Base-by-base conservation (phyloP, 2,329 filamentous ascomycete species). In the Metarhizium robertsii region DNA sequence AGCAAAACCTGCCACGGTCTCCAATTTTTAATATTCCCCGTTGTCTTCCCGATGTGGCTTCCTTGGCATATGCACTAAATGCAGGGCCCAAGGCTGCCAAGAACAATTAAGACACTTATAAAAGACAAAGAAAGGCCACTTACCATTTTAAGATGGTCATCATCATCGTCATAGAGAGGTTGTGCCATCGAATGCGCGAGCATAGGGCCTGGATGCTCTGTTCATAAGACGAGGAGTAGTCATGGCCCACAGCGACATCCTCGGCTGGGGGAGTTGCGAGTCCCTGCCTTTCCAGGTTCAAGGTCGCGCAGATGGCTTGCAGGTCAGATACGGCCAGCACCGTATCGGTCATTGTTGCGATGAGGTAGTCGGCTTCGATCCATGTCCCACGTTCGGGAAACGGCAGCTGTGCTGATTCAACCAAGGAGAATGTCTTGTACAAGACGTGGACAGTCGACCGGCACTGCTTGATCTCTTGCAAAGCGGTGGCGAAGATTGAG, bases 101-200 rank as follows among this genome's bases (percentile, higher is more conserved):
- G 38, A 46, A 29, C 38, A 38, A 34, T n/a, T 49, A 20, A 16
- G 45, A 48, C 45, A 40, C 16, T 10, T 25, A 29, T 40, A 32
- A 49, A 29, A 43, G 18, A 25, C 20, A 20, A 25, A 16, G 48
- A 42, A 49, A 54, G 32, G 50, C 25, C 50, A 59, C 65, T 61
- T 61, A 71, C 69, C 70, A 72, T 60, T 72, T 71, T 20, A 72
- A 60, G 46, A 72, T 68, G 4, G 69, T 72, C 63, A 69, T 70
- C 64, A 72, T 70, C 65, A 71, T 68, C 16, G 67, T 69, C 61
- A 71, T 69, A n/a, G 69, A 71, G 20, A 72, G 60, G 50, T 68
- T 70, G 60, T 71, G 69, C 67, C 68, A 72, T 34, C 67, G 65
- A 8, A 72, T 65, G 6, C 70, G 62, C 2, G 67, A 64, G 50